These are phyloP conservation scores for Bruguiera hainesii DNA, from an alignment of 441 rosid genomes.

Conservation along the genomic window DNA sequence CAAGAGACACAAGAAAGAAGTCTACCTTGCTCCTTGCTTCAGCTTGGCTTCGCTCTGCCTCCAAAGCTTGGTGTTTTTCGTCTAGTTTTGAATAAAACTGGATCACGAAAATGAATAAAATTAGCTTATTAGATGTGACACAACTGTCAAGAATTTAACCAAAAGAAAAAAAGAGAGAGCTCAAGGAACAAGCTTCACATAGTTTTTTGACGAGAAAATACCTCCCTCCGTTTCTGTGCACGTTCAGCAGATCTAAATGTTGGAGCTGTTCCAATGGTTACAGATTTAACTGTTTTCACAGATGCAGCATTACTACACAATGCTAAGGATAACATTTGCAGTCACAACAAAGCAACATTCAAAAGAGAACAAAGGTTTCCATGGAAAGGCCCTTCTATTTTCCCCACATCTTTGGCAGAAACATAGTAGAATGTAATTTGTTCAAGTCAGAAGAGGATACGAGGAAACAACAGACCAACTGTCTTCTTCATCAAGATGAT, in stretches of 20 bases:
- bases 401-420: background rate
- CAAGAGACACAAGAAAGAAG: background rate
- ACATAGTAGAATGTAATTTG: conserved; percentile 3
- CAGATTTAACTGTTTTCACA: conserved; percentile 57
- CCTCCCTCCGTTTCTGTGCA: conserved; percentile 89
- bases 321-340: conserved; percentile 41
- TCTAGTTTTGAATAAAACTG: conserved; percentile 74
- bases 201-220: conserved; percentile 18
- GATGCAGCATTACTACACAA: conserved; percentile 59
- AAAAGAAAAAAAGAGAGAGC: background rate
- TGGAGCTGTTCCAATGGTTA: conserved; percentile 84
- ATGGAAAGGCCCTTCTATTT: too few species aligned
- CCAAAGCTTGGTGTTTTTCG: conserved; percentile 78
- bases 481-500: conserved; percentile 81
- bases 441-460: conserved; percentile 52
- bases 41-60: conserved; percentile 64
- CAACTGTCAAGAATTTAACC: too few species aligned
- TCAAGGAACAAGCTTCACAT: background rate
- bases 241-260: conserved; percentile 71
- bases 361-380: background rate
- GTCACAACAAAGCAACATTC: background rate
- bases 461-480: conserved; percentile 78
- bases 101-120: conserved; percentile 10
- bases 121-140: background rate
- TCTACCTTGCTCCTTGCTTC: conserved; percentile 79